Conservation (phyloP, 2,329 filamentous ascomycete genomes). For the Aspergillus phoenicis region DNA sequence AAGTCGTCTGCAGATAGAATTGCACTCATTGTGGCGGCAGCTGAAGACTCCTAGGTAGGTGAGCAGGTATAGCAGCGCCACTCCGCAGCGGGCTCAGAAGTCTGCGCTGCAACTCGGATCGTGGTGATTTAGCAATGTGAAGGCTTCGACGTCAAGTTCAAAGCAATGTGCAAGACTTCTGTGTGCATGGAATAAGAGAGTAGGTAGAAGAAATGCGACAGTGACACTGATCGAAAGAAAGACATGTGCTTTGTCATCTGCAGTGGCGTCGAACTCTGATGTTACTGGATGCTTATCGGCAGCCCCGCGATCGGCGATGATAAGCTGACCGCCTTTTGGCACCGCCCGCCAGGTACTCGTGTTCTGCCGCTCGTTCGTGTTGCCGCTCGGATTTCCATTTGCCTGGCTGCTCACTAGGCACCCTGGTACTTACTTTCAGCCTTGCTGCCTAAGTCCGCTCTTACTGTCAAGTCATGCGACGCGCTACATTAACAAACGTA, state of each 20-base stretch:
- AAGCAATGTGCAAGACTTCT: not conserved
- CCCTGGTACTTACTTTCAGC: not conserved
- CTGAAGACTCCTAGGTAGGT: slow-evolving; percentile 17
- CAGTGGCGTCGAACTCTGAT: slow-evolving; percentile 28
- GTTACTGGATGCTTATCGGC: not conserved
- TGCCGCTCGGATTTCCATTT: not conserved
- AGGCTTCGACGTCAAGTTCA: not conserved
- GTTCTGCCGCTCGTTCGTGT: slow-evolving; percentile 10
- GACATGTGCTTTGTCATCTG: slow-evolving; percentile 35
- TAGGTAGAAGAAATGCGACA: slow-evolving; percentile 11
- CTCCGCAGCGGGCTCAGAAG: not conserved
- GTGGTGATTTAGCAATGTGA: not conserved
- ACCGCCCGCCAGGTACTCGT: not conserved
- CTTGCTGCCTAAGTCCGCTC: slow-evolving; percentile 2
- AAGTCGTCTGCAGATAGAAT: slow-evolving; percentile 96
- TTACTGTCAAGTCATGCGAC: not conserved
- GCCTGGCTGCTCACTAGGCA: not conserved
- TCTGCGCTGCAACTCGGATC: not conserved
- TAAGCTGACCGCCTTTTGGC: slow-evolving; percentile 31
- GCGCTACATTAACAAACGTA: not conserved
- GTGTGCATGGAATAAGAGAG: not conserved
- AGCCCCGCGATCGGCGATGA: slow-evolving; percentile 28
- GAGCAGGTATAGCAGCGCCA: slow-evolving; percentile 11
- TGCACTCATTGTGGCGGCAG: slow-evolving; percentile 73
- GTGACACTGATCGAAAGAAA: slow-evolving; percentile 20